Conservation (phyloP, 768 basidiomycete species). For the Megacollybia marginata region DNA sequence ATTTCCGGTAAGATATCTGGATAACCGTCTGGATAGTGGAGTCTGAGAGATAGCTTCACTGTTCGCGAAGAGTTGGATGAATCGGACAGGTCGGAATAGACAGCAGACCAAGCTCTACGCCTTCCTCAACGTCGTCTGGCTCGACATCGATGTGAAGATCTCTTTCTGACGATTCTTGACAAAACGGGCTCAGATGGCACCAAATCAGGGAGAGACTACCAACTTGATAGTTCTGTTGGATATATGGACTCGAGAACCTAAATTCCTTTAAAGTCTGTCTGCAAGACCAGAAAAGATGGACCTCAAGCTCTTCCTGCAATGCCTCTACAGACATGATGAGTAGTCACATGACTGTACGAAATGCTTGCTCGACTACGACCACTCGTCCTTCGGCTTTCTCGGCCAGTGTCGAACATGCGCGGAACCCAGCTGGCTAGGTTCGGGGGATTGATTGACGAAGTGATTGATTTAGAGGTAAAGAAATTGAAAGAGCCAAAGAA, state of each 20-base stretch:
- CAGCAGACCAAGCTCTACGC: slow-evolving; percentile 47
- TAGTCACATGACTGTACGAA: background rate
- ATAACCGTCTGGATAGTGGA: slow-evolving; percentile 77
- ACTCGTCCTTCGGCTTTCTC: too few relatives aligned
- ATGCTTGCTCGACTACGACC: background rate
- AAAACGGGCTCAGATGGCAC: slow-evolving; percentile 37
- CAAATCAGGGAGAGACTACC: slow-evolving; percentile 33
- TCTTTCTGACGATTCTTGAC: slow-evolving; percentile 77
- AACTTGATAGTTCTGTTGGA: slow-evolving; percentile 88
- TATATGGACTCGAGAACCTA: slow-evolving; percentile 96
- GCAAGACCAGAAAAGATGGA: slow-evolving; percentile 21
- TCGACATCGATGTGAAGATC: slow-evolving; percentile 81
- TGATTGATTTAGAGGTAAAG: too few relatives aligned
- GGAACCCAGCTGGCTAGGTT: too few relatives aligned
- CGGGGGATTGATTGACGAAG: too few relatives aligned
- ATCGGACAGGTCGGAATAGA: slow-evolving; percentile 6
- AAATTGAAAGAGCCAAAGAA: too few relatives aligned
- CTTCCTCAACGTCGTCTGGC: slow-evolving; percentile 71
- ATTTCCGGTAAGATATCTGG: slow-evolving; percentile 79
- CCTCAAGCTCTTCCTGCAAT: slow-evolving; percentile 88
- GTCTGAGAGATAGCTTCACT: slow-evolving; percentile 72
- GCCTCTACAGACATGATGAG: slow-evolving; percentile 35
- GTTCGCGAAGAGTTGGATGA: slow-evolving; percentile 9
- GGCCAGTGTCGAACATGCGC: too few relatives aligned
- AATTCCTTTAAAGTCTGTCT: slow-evolving; percentile 3